phyloP scores from a whole-genome alignment of 2,329 filamentous ascomycete genomes.

The Epichloe gansuensis region DNA sequence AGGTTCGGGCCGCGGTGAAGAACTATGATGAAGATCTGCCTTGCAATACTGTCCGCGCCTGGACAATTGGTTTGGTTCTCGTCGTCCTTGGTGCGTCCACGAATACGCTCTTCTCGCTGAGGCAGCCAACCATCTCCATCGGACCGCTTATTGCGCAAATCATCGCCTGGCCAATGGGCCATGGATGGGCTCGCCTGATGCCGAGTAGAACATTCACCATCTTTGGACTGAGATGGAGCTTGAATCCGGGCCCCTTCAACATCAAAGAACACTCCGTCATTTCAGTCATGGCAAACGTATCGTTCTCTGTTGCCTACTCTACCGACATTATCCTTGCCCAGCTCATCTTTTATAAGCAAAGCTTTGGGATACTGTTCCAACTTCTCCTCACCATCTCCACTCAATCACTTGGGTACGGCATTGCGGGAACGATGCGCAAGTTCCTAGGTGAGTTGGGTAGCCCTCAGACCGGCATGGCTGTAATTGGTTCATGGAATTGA shows the following conservation, averaged over 20 bases:
- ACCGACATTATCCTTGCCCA: conserved; percentile 65
- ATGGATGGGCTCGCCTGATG: conserved; percentile 45
- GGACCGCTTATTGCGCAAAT: conserved; percentile 51
- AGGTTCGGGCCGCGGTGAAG: conserved; percentile 51
- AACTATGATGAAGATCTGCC: conserved; percentile 55
- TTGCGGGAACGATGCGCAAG: conserved; percentile 54
- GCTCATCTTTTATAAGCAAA: conserved; percentile 57
- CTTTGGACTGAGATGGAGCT: conserved; percentile 41
- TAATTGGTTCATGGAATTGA: neutral
- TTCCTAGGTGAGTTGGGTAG: conserved; percentile 38
- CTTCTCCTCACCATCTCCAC: conserved; percentile 55
- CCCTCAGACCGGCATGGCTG: too few relatives aligned
- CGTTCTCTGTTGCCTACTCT: conserved; percentile 58
- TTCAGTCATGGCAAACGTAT: conserved; percentile 59
- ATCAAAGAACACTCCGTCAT: conserved; percentile 60
- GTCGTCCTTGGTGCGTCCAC: conserved; percentile 45
- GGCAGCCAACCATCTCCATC: conserved; percentile 49
- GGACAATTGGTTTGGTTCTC: conserved; percentile 47
- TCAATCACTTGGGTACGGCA: conserved; percentile 57
- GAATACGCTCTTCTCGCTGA: conserved; percentile 52
- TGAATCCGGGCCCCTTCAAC: conserved; percentile 60
- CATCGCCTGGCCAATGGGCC: conserved; percentile 51
- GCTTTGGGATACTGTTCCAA: conserved; percentile 55
- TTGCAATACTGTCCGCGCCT: conserved; percentile 54
- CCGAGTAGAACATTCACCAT: conserved; percentile 36